Evolutionary conservation across 768 basidiomycete species (phyloP), one percentile per base, ranked within the genome.

Genomic region (Infundibulicybe gibba): DNA sequence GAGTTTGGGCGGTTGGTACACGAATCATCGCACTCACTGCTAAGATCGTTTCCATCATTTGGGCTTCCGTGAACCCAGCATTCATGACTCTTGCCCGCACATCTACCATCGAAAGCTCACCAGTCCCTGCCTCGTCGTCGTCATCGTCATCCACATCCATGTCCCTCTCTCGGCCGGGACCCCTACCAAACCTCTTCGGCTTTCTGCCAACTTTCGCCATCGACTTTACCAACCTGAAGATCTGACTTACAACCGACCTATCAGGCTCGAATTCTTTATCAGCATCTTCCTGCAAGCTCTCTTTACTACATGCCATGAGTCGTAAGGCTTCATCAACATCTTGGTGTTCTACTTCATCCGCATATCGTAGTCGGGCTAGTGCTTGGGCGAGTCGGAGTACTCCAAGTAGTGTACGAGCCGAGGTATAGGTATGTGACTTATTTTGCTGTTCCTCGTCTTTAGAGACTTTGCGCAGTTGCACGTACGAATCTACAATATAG

Each of bases 291-390:
- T 83, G 75, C 55, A 99, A 69, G 58, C 86, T 91, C 59, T 90
- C 88, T 65, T 98, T 99, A 69, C 89, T 92, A 55, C 90, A 92
- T 49, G 94, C 92, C 94, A 99, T 98, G 50, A 99, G 71, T 33
- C 97, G 84, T 51, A 99, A 72, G 2, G 97, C 97, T 67, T 98
- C 97, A 59, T 98, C 94, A 11, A 99, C 94, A 61, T 99, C 97
- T 33, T 79, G 76, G 47, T 85, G 81, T 41, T 83, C 83, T 34
- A 98, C 97, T 2, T 70, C 69, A 57, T 87, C 81, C 43, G 88
- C 80, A 69, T 86, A 91, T 32, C 95, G 85, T 20, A 99, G 75
- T 14, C 97, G 87, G 1, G 97, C 94, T 37, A 95, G 84, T 0
- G 94, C 94, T 64, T 99, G 97, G 0, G 95, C 81, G 31, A 99